These are phyloP conservation scores for Penicillium flavigenum DNA, from an alignment of 495 filamentous ascomycete genomes.

Conservation along the genomic window DNA sequence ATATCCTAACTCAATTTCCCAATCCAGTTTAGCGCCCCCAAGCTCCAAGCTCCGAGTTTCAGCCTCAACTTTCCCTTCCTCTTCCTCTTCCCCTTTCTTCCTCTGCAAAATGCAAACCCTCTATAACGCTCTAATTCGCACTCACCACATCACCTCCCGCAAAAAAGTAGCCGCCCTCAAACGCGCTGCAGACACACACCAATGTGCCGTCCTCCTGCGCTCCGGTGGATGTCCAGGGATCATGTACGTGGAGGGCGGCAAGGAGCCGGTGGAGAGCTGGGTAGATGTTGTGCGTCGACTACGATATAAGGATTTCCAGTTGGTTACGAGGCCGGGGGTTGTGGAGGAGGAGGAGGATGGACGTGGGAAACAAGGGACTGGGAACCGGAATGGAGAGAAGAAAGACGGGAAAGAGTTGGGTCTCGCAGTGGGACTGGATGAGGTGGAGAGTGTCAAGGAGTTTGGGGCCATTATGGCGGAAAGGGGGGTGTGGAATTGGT, in stretches of 20 bases:
- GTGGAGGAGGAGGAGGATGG: conserved; percentile 11
- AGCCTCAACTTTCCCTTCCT: background rate
- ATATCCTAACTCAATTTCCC: background rate
- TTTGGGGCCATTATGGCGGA: conserved; percentile 45
- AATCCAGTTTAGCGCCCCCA: background rate
- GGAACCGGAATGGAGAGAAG: background rate
- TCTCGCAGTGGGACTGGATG: conserved; percentile 25
- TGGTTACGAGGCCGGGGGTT: conserved; percentile 38
- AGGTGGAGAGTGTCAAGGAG: conserved; percentile 48
- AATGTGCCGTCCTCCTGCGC: conserved; percentile 62
- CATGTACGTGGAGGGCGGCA: conserved; percentile 70
- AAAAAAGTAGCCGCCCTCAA: conserved; percentile 69
- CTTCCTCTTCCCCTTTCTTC: background rate
- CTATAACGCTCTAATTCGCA: conserved; percentile 67
- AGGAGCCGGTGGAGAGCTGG: conserved; percentile 53
- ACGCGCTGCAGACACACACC: conserved; percentile 56
- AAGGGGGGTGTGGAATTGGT: conserved; percentile 48
- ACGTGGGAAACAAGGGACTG: background rate
- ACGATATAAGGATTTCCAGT: conserved; percentile 52
- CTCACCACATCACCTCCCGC: conserved; percentile 79
- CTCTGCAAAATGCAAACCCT: conserved; percentile 22
- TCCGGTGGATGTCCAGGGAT: conserved; percentile 68
- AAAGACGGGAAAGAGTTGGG: background rate
- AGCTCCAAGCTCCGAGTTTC: background rate
- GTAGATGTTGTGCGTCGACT: conserved; percentile 52